Base-by-base conservation (phyloP, 768 basidiomycete species). In the Lactifluus subvellereus region DNA sequence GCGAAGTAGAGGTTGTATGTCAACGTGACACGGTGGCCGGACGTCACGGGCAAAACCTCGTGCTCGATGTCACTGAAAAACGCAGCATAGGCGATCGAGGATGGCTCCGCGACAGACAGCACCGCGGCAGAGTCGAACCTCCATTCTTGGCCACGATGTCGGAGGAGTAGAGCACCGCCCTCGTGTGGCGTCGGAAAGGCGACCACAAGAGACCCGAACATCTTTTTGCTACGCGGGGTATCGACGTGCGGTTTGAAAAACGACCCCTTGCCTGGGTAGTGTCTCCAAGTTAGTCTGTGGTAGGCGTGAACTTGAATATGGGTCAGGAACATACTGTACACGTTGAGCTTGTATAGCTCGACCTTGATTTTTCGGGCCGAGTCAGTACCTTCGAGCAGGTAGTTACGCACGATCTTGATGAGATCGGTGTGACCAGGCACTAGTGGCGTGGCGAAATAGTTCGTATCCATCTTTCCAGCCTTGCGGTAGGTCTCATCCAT, bases 51-150 rank as follows among this genome's bases (percentile, higher is more conserved):
- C 20, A 72, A 50, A 56, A 82, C 77, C 57, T 82, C 79, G 60
- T 80, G 78, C 48, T 80, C 76, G 60, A 79, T 71, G 48, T 81
- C 79, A 45, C 74, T 73, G 70, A 74, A 77, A 62, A 82, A 79
- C 11, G 78, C 76, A 33, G 72, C 70, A 68, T 77, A 82, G 11
- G 71, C 74, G 9, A 77, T 69, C 7, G 60, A 70, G 6, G 68
- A 65, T 6, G 33, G 47, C 1, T 7, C 10, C 10, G 62, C 11
- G 9, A 61, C 52, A 1, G 62, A 55, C n/a, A 77, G 57, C 5
- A 67, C 57, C 18, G 69, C 57, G 3, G 73, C 68, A 5, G 79
- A 76, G 60, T 27, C 27, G 27, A 27, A 27, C 27, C 27, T 27
- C 27, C 27, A 27, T 27, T 80, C 75, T 18, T 70, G 61, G 16